Percentiles rank a stretch among this genome's conserved stretches.
Conservation (phyloP, 179 eudicot genomes). For the Spergularia azorica region DNA sequence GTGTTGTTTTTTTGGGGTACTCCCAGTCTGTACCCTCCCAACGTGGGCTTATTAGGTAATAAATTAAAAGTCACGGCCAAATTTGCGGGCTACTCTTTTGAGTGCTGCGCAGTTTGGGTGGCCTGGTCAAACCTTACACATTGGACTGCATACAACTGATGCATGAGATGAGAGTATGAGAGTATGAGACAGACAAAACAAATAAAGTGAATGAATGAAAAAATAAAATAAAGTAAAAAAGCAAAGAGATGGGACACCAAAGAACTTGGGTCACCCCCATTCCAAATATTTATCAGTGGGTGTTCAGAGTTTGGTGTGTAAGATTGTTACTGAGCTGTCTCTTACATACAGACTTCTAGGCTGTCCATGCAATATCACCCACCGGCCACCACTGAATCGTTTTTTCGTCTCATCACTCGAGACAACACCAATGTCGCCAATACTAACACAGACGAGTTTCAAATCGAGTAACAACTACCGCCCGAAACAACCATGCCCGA, state of each 20-base stretch:
- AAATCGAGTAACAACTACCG: too few species aligned
- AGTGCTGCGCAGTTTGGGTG: conserved; percentile 29
- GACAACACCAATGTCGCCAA: too few species aligned
- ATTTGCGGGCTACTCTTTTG: conserved; percentile 31
- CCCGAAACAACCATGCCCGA: too few species aligned
- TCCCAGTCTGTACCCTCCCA: neutral
- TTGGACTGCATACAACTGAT: conserved; percentile 27
- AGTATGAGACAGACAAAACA: neutral
- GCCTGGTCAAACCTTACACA: conserved; percentile 55
- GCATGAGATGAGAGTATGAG: conserved; percentile 15
- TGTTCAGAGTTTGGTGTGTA: conserved; percentile 21
- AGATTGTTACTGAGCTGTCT: conserved; percentile 17
- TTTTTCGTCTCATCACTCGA: too few species aligned
- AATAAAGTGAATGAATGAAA: too few species aligned
- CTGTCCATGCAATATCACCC: conserved; percentile 12
- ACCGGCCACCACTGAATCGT: too few species aligned
- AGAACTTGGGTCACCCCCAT: neutral
- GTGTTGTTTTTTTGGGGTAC: conserved; percentile 4
- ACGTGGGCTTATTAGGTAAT: conserved; percentile 22
- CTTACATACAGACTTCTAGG: conserved; percentile 13
- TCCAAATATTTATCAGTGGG: conserved; percentile 8
- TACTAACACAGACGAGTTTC: too few species aligned
- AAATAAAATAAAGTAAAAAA: conserved; percentile 3
- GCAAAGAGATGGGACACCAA: conserved; percentile 12
- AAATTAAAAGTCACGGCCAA: conserved; percentile 32